A percentile compares a stretch with the other conserved stretches of the same genome.
Conservation (phyloP, 805 yeast genomes). For the Scheffersomyces stipitis region DNA sequence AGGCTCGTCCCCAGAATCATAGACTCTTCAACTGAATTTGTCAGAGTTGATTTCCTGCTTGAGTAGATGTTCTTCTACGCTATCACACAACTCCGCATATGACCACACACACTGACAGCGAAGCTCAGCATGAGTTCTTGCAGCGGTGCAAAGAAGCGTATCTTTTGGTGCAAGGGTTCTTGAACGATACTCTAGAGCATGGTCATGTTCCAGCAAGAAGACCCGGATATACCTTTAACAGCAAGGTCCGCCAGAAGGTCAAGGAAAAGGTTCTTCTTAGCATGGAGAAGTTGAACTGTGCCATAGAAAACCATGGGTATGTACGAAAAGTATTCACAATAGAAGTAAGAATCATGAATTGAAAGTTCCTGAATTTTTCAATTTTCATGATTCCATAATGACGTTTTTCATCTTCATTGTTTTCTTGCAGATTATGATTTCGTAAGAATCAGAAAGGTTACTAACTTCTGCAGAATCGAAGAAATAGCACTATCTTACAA, state of each 20-base stretch:
- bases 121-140: conserved; percentile 10
- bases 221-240: conserved; percentile 19
- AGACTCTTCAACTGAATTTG: too few species aligned
- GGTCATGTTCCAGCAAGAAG: conserved; percentile 17
- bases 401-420: not conserved
- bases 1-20: not conserved
- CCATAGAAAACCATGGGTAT: conserved; percentile 34
- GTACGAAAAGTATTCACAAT: too few species aligned
- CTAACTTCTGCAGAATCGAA: conserved; percentile 26
- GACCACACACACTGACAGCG: conserved; percentile 4
- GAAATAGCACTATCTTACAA: conserved; percentile 82
- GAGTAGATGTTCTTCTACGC: too few species aligned
- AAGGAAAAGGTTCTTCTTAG: conserved; percentile 28
- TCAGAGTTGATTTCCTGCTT: too few species aligned
- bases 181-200: conserved; percentile 29
- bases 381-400: not conserved
- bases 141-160: conserved; percentile 31
- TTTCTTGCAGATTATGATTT: too few species aligned
- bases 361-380: not conserved
- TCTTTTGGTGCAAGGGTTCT: conserved; percentile 28
- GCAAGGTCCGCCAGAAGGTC: conserved; percentile 21
- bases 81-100: too few species aligned
- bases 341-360: not conserved
- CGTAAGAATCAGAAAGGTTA: conserved; percentile 4
- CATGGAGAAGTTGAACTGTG: conserved; percentile 25